Conservation (phyloP, 2,329 filamentous ascomycete genomes). For the Arthrobotrys conoides region DNA sequence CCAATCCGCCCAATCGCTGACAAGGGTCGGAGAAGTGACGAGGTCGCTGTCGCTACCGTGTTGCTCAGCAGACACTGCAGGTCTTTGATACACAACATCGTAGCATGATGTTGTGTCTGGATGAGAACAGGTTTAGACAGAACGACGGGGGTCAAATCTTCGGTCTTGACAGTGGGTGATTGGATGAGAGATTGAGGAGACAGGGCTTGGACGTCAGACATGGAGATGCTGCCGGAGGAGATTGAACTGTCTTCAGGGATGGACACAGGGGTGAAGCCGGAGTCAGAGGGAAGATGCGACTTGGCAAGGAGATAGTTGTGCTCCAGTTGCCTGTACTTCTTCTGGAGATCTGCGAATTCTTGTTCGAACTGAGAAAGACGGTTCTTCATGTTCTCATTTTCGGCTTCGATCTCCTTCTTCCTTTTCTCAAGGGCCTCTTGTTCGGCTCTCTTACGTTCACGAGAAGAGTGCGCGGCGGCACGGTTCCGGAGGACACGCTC, state of each 20-base stretch:
- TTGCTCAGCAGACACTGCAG: conserved; percentile 86
- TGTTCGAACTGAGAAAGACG: conserved; percentile 75
- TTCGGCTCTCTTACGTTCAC: conserved; percentile 90
- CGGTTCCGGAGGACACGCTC: conserved; percentile 97
- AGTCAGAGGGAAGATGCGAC: conserved; percentile 54
- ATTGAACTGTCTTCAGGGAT: conserved; percentile 53
- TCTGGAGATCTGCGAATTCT: conserved; percentile 70
- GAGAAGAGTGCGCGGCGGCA: conserved; percentile 93
- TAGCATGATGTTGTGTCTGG: conserved; percentile 99
- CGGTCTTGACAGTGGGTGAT: conserved; percentile 54
- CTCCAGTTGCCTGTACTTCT: conserved; percentile 70
- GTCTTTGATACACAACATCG: conserved; percentile 93
- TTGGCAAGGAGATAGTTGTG: conserved; percentile 62
- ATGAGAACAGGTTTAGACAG: conserved; percentile 60
- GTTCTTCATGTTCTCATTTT: conserved; percentile 79
- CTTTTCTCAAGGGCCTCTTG: conserved; percentile 84
- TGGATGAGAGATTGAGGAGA: conserved; percentile 61
- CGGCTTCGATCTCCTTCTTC: conserved; percentile 76
- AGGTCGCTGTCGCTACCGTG: conserved; percentile 52
- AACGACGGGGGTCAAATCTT: conserved; percentile 48
- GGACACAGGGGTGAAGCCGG: conserved; percentile 55
- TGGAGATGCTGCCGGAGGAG: conserved; percentile 57
- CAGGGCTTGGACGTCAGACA: conserved; percentile 62
- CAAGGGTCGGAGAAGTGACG: conserved; percentile 57
- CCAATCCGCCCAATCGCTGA: conserved; percentile 58